Evolutionary conservation across 2,329 filamentous ascomycete genomes (phyloP), one percentile per base, ranked within the genome.

Genomic region (Ophiostoma australiae): DNA sequence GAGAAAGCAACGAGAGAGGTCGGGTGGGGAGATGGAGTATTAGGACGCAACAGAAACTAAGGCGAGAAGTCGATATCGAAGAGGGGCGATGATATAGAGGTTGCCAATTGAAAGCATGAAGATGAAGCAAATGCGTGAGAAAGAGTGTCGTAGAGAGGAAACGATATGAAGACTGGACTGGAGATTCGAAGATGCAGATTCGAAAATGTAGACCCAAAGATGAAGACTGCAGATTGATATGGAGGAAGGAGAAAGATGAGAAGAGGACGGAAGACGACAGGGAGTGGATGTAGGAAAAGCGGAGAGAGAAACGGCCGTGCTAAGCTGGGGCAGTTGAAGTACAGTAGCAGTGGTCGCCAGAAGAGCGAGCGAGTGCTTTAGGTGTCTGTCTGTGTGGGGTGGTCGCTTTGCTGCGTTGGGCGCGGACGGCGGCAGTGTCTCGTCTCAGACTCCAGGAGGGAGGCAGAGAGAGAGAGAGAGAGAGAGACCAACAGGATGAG

Each of bases 321-420:
- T 55, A 58, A 39, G 48, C 66, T 69, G 70, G 48, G 67, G 67
- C 70, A 69, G 70, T 31, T 39, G 55, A 66, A 41, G 58, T n/a
- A 27, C 58, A 41, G 58, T n/a, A 27, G 7, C 27, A 20, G 37
- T 65, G 31, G 33, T 52, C 66, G 44, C n/a, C 13, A 33, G n/a
- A 20, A 70, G 58, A 37, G 23, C 39, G 61, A 39, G 27, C 55
- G 61, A 27, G 52, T n/a, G 52, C 31, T 68, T 48, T 35, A 61
- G 69, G 67, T 70, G 35, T 48, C 17, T 48, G 20, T 48, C 39
- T 41, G 39, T 41, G 39, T 41, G 11, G 11, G 13, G 69, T 39
- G n/a, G 52, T 39, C 52, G 63, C 31, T 35, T n/a, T 65, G 31
- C 3, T 58, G 58, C 48, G 70, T 71, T 71, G 70, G 70, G 70